Conservation (phyloP, 371 early-diverging fungal genomes). For the Mucor sp. region DNA sequence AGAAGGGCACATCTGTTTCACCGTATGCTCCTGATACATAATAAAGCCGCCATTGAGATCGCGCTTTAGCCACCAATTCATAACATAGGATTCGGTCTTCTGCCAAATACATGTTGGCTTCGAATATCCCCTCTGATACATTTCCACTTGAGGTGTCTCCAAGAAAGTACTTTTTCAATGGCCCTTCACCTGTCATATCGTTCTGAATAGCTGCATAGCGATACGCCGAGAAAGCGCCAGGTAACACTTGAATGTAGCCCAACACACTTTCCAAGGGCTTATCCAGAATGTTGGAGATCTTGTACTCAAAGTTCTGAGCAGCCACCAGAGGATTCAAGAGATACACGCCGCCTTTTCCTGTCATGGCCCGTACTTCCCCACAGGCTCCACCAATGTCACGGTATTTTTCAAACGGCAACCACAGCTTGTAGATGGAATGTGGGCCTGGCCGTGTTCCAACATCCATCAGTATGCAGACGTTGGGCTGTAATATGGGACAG, state of each 20-base stretch:
- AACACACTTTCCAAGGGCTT: constrained; percentile 90
- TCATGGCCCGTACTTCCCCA: constrained; percentile 92
- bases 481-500: constrained; percentile 81
- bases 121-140: constrained; percentile 49
- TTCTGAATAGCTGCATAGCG: constrained; percentile 75
- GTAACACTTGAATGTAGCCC: constrained; percentile 89
- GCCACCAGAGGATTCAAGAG: constrained; percentile 84
- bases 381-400: constrained; percentile 88
- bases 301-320: constrained; percentile 92
- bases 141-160: constrained; percentile 63
- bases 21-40: constrained; percentile 71
- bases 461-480: constrained; percentile 88
- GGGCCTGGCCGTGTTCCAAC: constrained; percentile 90
- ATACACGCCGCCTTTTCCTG: constrained; percentile 67
- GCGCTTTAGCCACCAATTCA: constrained; percentile 78
- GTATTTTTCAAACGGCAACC: constrained; percentile 88
- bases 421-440: constrained; percentile 85
- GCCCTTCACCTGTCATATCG: constrained; percentile 64
- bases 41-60: constrained; percentile 67
- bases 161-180: constrained; percentile 82
- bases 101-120: constrained; percentile 80
- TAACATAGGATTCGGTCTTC: constrained; percentile 91
- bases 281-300: constrained; percentile 91
- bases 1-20: constrained; percentile 87
- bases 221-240: constrained; percentile 92